Evolutionary conservation across 2,329 filamentous ascomycete species (phyloP).

Genomic region (Claviceps quebecensis): DNA sequence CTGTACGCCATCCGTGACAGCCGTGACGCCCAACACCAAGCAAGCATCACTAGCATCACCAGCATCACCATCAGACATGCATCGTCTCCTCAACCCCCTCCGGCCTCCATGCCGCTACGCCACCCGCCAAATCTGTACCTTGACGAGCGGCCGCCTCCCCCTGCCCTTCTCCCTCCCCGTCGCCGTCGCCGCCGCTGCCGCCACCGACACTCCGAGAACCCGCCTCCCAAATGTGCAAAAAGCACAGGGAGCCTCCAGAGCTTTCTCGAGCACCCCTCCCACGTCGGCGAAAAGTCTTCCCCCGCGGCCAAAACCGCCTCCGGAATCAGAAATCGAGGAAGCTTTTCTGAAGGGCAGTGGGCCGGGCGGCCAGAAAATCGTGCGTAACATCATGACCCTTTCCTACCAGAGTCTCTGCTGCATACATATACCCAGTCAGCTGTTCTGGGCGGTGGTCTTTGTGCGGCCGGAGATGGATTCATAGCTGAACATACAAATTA

Average conservation of each 20-base stretch:
- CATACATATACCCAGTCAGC: no score
- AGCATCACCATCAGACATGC: not conserved
- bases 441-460: no score
- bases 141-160: not conserved
- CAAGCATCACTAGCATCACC: not conserved
- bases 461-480: no score
- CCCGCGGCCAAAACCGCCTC: conserved; percentile 55
- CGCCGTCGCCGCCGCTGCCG: no score
- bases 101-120: not conserved
- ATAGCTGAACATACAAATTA: no score
- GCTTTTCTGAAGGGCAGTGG: conserved; percentile 82
- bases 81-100: not conserved
- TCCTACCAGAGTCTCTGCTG: no score
- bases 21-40: not conserved
- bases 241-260: not conserved
- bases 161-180: no score
- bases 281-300: conserved; percentile 43
- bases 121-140: not conserved
- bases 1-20: not conserved
- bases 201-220: no score
- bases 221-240: not conserved
- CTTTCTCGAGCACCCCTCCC: conserved; percentile 19
- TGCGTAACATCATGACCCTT: conserved; percentile 19
- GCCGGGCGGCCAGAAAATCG: conserved; percentile 91
- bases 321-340: conserved; percentile 69